These are phyloP conservation scores for Tuber indicum DNA, from an alignment of 495 filamentous ascomycete species.

Conservation along the genomic window DNA sequence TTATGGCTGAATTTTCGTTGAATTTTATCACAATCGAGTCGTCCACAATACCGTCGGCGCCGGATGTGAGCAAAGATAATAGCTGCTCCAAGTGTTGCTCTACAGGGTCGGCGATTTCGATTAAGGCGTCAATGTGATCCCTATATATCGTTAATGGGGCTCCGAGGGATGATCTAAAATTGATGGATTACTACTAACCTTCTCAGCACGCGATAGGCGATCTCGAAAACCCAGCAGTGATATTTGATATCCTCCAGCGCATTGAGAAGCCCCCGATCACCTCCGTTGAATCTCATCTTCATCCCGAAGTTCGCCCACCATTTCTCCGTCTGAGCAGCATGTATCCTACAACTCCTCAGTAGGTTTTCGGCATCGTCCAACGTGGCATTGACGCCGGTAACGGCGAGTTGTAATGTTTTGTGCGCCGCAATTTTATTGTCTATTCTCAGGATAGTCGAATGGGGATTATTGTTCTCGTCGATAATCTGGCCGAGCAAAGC, in stretches of 20 bases:
- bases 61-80: constrained; percentile 11
- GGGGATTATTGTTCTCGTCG: constrained; percentile 9
- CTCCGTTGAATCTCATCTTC: constrained; percentile 21
- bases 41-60: constrained; percentile 11
- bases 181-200: constrained; percentile 8
- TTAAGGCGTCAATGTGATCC: constrained; percentile 13
- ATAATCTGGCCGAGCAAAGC: constrained; percentile 20
- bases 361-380: constrained; percentile 17
- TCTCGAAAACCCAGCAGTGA: constrained; percentile 24
- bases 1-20: constrained; percentile 12
- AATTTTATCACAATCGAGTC: constrained; percentile 16
- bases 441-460: constrained; percentile 21
- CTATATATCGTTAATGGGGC: constrained; percentile 10
- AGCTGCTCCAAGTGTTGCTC: constrained; percentile 18
- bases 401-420: constrained; percentile 16
- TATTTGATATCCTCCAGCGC: constrained; percentile 16
- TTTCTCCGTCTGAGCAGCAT: constrained; percentile 21
- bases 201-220: constrained; percentile 17
- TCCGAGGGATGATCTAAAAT: not conserved
- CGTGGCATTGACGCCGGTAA: constrained; percentile 14
- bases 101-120: constrained; percentile 9
- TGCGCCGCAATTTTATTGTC: constrained; percentile 31
- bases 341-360: constrained; percentile 8
- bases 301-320: constrained; percentile 22
- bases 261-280: constrained; percentile 13